Evolutionary conservation across 495 filamentous ascomycete genomes (phyloP).

Genomic region (Hypoxylon cercidicola): DNA sequence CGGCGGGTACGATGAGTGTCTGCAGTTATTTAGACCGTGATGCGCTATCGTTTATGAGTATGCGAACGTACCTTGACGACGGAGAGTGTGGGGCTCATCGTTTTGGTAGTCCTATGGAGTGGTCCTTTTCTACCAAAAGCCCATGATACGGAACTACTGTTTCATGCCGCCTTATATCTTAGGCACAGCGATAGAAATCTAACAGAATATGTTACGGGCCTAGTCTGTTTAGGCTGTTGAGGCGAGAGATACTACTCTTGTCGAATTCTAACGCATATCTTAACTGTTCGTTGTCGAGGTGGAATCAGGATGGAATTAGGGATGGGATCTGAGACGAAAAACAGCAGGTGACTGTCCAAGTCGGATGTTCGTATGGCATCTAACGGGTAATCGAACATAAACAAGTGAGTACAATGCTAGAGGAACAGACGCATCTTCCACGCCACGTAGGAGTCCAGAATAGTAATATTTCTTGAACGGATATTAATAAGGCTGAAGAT

Average conservation of each 20-base stretch:
- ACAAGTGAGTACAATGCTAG: constrained; percentile 1
- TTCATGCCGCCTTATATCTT: neutral
- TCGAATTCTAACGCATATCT: neutral
- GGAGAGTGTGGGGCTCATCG: constrained; percentile 53
- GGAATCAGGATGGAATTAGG: neutral
- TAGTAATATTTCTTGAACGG: constrained; percentile 41
- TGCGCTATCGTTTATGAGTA: neutral
- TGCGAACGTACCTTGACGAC: constrained; percentile 56
- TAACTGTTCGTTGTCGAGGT: neutral
- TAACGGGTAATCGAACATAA: neutral
- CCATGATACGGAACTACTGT: constrained; percentile 17
- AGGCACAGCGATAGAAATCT: neutral
- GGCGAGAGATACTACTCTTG: neutral
- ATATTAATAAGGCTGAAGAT: constrained; percentile 31
- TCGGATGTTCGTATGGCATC: neutral
- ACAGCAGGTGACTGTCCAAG: neutral
- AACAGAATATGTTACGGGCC: neutral
- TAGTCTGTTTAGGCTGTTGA: no score
- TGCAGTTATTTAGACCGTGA: constrained; percentile 47
- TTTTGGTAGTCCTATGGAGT: constrained; percentile 37
- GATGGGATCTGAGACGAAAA: neutral
- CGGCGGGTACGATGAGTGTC: constrained; percentile 81
- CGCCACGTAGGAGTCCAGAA: constrained; percentile 47
- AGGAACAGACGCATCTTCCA: constrained; percentile 37
- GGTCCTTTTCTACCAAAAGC: constrained; percentile 13